Evolutionary conservation across 192 early-diverging fungal species (phyloP), one percentile per base, ranked within the genome.

Genomic region (Coemansia sp.): DNA sequence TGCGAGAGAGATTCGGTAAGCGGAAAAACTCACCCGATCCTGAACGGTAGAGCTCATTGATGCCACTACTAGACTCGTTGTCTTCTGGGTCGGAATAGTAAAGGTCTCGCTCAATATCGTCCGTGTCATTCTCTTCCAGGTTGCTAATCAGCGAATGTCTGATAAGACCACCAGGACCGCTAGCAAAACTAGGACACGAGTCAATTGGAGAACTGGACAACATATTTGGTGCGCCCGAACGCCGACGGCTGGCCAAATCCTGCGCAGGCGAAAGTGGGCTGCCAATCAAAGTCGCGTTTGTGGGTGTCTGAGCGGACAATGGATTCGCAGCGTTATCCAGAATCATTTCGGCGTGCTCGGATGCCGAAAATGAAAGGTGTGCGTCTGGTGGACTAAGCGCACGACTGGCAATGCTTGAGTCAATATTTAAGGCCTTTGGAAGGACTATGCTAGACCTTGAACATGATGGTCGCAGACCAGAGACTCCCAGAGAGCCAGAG

Each of bases 11-110:
- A 44, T 74, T 73, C 25, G 77, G 71, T 7, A 64, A 25, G 6
- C 67, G 71, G 62, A 74, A 71, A 28, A 68, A 64, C 60, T 74
- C 76, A 28, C 71, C 67, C 3, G 62, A 65, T 5, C 58, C 65
- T 1, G 65, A 65, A 5, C 49, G 60, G 28, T 72, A 72, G 7
- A 78, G 65, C 54, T 72, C 69, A 2, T 58, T 31, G 18, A 72
- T 54, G 22, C 71, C 65, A 4, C 30, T 62, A 19, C 54, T 53
- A n/a, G 65, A 64, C 18, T 69, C 53, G 30, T 58, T 65, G 48
- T 30, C 60, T 21, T 67, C 60, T 3, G 70, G 49, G 22, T 58
- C 60, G 3, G 64, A 62, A 12, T 49, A 38, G 49, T 57, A 62
- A 41, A 41, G 25, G 4, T 56, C 54, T 0, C 22, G 52, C 18